A percentile compares a stretch with the other conserved stretches of the same genome.
Conservation (phyloP, 169 alveolate genomes). For the Besnoitia besnoiti region DNA sequence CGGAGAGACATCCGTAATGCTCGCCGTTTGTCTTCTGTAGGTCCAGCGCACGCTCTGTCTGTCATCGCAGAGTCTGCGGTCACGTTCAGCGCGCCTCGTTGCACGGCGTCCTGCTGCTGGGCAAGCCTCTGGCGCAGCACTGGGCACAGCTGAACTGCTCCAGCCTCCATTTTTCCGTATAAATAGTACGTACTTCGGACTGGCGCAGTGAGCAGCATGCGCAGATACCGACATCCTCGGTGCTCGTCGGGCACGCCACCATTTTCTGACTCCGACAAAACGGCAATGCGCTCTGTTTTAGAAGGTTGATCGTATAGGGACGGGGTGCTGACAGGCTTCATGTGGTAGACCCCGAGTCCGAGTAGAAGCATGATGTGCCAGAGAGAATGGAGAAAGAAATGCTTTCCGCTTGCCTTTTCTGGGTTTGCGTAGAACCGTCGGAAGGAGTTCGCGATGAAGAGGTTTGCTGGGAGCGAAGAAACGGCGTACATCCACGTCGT, state of each 20-base stretch:
- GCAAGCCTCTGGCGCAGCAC: not conserved
- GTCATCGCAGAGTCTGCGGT: too few relatives aligned
- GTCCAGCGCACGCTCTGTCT: too few relatives aligned
- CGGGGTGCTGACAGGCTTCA: not conserved
- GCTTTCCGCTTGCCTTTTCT: not conserved
- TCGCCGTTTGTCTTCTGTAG: too few relatives aligned
- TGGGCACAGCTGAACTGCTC: not conserved
- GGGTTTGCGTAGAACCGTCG: constrained; percentile 37
- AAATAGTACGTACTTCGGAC: not conserved
- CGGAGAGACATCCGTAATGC: not conserved
- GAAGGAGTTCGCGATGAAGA: not conserved
- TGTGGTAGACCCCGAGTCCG: constrained; percentile 37
- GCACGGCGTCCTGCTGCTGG: not conserved
- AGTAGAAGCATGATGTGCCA: constrained; percentile 35
- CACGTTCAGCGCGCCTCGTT: too few relatives aligned
- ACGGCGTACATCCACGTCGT: constrained; percentile 66
- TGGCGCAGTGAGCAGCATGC: not conserved
- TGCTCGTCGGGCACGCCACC: not conserved
- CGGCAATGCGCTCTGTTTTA: not conserved
- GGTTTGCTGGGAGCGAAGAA: constrained; percentile 12
- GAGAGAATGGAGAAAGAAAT: constrained; percentile 48
- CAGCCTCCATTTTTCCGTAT: not conserved
- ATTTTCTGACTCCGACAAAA: not conserved
- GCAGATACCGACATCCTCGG: not conserved
- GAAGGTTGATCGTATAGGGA: not conserved